Base-by-base conservation (phyloP, 495 filamentous ascomycete genomes). In the Tuber magnatum region DNA sequence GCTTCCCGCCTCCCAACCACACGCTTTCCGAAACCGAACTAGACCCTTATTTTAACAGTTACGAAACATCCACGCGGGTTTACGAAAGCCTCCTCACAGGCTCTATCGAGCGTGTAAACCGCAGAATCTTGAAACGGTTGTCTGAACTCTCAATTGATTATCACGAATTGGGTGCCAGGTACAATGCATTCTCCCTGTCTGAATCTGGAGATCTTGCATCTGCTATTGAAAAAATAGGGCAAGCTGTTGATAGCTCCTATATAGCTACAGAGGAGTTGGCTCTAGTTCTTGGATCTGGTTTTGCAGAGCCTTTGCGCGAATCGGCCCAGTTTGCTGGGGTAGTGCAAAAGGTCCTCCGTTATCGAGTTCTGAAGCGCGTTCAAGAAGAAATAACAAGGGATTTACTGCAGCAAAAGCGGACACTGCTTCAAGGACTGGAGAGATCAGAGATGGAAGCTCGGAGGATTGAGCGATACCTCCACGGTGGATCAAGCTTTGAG, bases 321-420 rank as follows among this genome's bases (percentile, higher is more conserved):
- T 96, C 91, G 77, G 95, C 95, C 24, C 95, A 99, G 81, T 98
- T 99, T 82, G 95, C 95, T 0, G 93, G 95, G 38, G 92, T 99
- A 0, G 95, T 99, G 18, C 89, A 95, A 28, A 91, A 85, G 73
- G 94, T 98, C 39, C 84, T 99, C 28, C 88, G 93, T 61, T 99
- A 96, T 80, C 86, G 95, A 14, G 90, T 97, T 3, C 84, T 98
- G 61, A 99, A 99, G 84, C 88, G 95, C 28, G 91, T 97, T 35
- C 95, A 99, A 78, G 92, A 98, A 83, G 95, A 99, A 76, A 97
- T 97, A 94, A 97, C 94, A 2, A 89, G 90, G 43, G 96, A 97
- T 71, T 92, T 97, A 80, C 85, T 99, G 14, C 85, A 88, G 10
- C 93, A 93, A 84, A 97, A 98, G 84, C 89, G 87, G 77, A 84